Evolutionary conservation across 441 rosid species (phyloP).

Genomic region (Geranium incanum): DNA sequence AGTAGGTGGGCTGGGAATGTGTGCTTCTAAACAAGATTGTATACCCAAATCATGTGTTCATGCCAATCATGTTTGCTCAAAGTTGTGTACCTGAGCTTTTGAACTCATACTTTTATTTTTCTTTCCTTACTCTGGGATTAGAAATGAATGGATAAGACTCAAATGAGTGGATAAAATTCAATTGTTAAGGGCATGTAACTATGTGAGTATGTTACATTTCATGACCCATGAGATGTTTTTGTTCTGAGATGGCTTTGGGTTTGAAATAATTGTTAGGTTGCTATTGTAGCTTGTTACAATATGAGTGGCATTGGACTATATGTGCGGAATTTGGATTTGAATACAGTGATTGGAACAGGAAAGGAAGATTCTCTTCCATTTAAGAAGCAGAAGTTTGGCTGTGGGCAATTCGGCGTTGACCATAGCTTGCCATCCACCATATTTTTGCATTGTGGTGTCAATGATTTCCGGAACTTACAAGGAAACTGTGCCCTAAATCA

Average conservation of each 20-base stretch:
- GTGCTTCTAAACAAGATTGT: neutral
- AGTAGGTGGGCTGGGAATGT: neutral
- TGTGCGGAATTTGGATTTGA: neutral
- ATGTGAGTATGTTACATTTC: neutral
- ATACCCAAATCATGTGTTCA: neutral
- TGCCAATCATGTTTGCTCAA: neutral
- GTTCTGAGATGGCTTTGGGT: neutral
- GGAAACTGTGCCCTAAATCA: conserved; percentile 16
- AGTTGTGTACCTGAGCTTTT: neutral
- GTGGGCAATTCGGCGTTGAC: conserved; percentile 18
- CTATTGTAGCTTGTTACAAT: neutral
- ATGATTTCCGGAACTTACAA: conserved; percentile 14
- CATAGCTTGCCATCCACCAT: conserved; percentile 19
- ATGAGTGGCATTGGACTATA: neutral
- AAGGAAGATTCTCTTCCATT: too few relatives aligned
- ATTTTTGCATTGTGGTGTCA: conserved; percentile 13
- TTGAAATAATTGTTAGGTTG: neutral
- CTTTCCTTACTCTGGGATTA: neutral
- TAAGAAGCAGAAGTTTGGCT: conserved; percentile 18
- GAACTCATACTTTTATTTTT: too few relatives aligned
- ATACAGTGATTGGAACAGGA: conserved; percentile 30
- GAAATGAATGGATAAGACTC: neutral
- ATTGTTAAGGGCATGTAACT: neutral
- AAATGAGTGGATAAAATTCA: neutral
- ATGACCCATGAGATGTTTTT: neutral